phyloP scores from a whole-genome alignment of 371 early-diverging fungal genomes.

The Polyrhizophydium stewartii region DNA sequence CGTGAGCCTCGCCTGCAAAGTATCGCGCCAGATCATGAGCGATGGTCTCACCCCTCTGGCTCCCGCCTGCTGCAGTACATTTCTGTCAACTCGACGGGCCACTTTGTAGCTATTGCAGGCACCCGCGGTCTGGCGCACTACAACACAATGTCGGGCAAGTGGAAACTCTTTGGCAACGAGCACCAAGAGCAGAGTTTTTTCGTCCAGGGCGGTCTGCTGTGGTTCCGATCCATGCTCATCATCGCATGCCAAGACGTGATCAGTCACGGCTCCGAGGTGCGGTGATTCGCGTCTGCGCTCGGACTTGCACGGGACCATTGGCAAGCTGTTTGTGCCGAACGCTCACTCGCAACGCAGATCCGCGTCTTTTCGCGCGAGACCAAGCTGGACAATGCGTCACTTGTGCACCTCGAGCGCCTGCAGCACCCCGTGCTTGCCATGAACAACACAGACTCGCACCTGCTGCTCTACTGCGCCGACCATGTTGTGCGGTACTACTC shows the following conservation, averaged over 20 bases:
- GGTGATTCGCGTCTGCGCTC: too few relatives aligned
- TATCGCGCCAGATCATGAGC: not conserved
- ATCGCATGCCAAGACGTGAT: constrained; percentile 29
- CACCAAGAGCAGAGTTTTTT: constrained; percentile 75
- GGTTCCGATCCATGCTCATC: constrained; percentile 72
- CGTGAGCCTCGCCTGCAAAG: constrained; percentile 32
- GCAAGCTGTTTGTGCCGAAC: not conserved
- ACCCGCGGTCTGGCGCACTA: constrained; percentile 75
- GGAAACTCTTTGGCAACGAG: constrained; percentile 84
- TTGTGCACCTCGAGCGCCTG: constrained; percentile 51
- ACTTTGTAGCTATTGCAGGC: constrained; percentile 76
- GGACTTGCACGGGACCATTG: not conserved
- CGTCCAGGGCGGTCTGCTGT: constrained; percentile 68
- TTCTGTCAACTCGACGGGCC: constrained; percentile 62
- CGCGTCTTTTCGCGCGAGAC: constrained; percentile 72
- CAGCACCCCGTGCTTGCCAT: constrained; percentile 46
- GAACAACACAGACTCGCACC: constrained; percentile 48
- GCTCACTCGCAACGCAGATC: constrained; percentile 42
- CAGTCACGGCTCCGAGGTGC: constrained; percentile 54
- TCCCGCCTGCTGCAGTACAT: constrained; percentile 55
- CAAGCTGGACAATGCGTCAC: constrained; percentile 62
- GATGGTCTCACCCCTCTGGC: not conserved
- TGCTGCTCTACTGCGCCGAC: constrained; percentile 66
- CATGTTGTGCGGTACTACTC: constrained; percentile 55
- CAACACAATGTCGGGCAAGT: constrained; percentile 64